Evolutionary conservation across 768 basidiomycete species (phyloP).

Genomic region (Asterophora parasitica): DNA sequence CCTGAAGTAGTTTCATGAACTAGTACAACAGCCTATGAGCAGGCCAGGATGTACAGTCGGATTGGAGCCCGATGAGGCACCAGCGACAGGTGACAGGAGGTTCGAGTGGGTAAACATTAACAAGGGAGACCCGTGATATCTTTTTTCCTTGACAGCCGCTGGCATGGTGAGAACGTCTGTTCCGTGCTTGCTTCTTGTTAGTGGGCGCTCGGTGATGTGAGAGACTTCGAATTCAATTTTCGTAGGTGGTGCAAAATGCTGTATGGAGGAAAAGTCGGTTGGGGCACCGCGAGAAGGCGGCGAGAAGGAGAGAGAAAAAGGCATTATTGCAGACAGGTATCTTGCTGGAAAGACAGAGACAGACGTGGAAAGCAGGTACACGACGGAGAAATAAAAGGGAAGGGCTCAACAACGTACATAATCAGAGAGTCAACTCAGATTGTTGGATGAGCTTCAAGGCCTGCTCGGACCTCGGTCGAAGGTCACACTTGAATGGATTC

Average conservation of each 20-base stretch:
- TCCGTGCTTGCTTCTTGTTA: no score
- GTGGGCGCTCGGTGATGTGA: no score
- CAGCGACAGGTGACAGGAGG: neutral
- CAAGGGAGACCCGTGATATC: neutral
- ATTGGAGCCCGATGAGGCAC: neutral
- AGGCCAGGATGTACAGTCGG: neutral
- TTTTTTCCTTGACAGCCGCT: neutral
- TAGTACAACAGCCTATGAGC: no score
- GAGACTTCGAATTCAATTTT: neutral
- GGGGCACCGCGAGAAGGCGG: neutral
- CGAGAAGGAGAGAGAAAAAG: no score
- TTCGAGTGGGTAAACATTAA: neutral
- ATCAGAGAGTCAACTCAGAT: conserved; percentile 19
- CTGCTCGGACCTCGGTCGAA: conserved; percentile 46
- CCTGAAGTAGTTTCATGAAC: no score
- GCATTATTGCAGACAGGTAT: no score
- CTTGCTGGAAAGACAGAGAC: no score
- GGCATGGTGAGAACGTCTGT: no score
- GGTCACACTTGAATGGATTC: conserved; percentile 42
- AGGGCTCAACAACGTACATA: neutral
- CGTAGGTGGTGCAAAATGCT: neutral
- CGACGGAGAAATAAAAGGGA: neutral
- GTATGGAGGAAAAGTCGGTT: neutral
- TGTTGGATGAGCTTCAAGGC: conserved; percentile 36
- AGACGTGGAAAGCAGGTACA: neutral